Percentiles rank a stretch among this genome's conserved stretches.
Conservation (phyloP, 768 basidiomycete genomes). For the Hirschioporus abietinus region DNA sequence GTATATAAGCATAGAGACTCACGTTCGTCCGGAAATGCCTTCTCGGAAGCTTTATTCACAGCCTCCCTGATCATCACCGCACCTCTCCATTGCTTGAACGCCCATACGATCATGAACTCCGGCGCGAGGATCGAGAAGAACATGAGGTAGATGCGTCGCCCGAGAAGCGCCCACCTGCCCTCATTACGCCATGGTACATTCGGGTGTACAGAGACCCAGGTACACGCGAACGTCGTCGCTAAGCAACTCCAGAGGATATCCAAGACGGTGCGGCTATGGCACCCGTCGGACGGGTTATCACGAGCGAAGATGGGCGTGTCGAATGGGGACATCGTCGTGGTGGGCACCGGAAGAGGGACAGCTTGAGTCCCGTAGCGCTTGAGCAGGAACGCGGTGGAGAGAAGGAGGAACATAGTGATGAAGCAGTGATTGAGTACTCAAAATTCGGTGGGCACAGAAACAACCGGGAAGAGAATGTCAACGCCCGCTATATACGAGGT, state of each 20-base stretch:
- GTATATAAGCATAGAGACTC: no score
- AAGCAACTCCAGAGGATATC: conserved; percentile 25
- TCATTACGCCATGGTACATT: conserved; percentile 22
- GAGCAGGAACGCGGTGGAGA: background rate
- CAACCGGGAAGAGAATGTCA: no score
- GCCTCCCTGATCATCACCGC: conserved; percentile 32
- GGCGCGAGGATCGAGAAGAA: conserved; percentile 22
- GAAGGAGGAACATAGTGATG: background rate
- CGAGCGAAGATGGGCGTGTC: background rate
- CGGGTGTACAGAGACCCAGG: conserved; percentile 26
- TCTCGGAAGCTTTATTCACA: conserved; percentile 19
- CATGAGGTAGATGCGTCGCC: conserved; percentile 16
- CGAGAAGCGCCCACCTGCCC: background rate
- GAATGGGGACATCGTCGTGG: background rate
- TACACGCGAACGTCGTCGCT: conserved; percentile 24
- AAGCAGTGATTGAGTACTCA: background rate
- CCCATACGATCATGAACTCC: conserved; percentile 25
- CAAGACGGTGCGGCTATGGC: conserved; percentile 1
- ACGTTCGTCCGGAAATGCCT: background rate
- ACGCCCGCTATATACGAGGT: no score
- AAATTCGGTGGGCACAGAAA: no score
- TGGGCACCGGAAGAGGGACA: background rate
- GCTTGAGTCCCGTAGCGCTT: background rate
- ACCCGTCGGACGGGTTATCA: background rate
- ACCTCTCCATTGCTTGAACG: conserved; percentile 16